Conservation (phyloP, 805 yeast genomes). For the Metschnikowia kofuensis region DNA sequence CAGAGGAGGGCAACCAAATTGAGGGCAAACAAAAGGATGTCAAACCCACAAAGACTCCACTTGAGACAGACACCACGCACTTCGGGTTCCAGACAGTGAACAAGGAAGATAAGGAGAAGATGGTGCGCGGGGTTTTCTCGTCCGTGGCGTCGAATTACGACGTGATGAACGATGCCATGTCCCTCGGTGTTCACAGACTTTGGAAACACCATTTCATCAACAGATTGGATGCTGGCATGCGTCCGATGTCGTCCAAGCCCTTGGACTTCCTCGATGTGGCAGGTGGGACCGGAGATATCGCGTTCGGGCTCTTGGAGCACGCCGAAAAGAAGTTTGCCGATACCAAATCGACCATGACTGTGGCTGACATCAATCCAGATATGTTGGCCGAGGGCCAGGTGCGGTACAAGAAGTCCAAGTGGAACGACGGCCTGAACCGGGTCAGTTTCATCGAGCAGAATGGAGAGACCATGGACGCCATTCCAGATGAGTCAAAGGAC, state of each 20-base stretch:
- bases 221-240: constrained; percentile 86
- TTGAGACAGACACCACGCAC: constrained; percentile 64
- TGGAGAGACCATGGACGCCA: constrained; percentile 83
- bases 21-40: neutral
- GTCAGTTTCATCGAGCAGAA: constrained; percentile 84
- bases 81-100: constrained; percentile 87
- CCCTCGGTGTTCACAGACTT: constrained; percentile 87
- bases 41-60: neutral
- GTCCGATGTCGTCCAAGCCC: constrained; percentile 79
- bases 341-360: constrained; percentile 72
- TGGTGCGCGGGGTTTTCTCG: constrained; percentile 85
- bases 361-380: constrained; percentile 93
- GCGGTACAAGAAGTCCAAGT: constrained; percentile 59
- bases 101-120: constrained; percentile 72
- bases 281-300: constrained; percentile 98
- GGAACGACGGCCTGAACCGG: constrained; percentile 60
- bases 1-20: no score
- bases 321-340: constrained; percentile 80
- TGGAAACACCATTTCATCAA: constrained; percentile 93
- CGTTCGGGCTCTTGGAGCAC: constrained; percentile 90
- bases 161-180: constrained; percentile 97
- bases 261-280: constrained; percentile 92
- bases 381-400: constrained; percentile 91
- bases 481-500: constrained; percentile 86
- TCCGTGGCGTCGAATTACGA: constrained; percentile 94